phyloP scores from a whole-genome alignment of 768 basidiomycete species.

The Pleurotus ostreatus region DNA sequence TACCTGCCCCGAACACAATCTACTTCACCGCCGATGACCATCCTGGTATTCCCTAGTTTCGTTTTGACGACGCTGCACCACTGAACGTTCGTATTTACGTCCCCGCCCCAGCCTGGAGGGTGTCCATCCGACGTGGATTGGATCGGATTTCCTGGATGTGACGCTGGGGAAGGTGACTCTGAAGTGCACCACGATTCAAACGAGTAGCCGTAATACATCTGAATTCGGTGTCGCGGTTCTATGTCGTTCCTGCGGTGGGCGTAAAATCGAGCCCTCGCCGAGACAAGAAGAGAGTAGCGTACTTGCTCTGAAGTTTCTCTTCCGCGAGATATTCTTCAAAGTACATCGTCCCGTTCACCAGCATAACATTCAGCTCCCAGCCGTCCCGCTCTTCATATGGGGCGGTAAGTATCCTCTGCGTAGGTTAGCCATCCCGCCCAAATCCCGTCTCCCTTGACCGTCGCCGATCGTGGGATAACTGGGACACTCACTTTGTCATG shows the following conservation, averaged over 20 bases:
- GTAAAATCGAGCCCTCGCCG: not conserved
- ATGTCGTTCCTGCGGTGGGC: conserved; percentile 51
- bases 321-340: conserved; percentile 70
- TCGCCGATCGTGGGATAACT: no score
- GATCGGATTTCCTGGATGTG: conserved; percentile 18
- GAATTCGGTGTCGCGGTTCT: conserved; percentile 56
- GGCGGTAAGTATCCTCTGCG: conserved; percentile 62
- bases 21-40: conserved; percentile 87
- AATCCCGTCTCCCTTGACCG: not conserved
- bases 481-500: conserved; percentile 65
- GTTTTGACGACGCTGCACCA: conserved; percentile 91
- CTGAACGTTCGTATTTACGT: conserved; percentile 84
- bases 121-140: conserved; percentile 17
- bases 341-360: conserved; percentile 62
- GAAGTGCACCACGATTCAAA: conserved; percentile 88
- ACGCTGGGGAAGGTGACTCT: conserved; percentile 20
- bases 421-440: conserved; percentile 11
- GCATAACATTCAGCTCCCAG: conserved; percentile 85
- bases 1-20: conserved; percentile 82
- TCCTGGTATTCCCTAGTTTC: conserved; percentile 65
- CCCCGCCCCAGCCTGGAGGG: conserved; percentile 66
- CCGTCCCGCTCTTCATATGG: conserved; percentile 79
- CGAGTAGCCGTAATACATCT: conserved; percentile 82
- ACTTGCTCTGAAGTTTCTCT: conserved; percentile 62
- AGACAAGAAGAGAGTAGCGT: conserved; percentile 17